A percentile compares a stretch with the other conserved stretches of the same genome.
These are phyloP conservation scores for Heliamphora exappendiculata DNA, from an alignment of 148 eudicot genomes.

Conservation along the genomic window DNA sequence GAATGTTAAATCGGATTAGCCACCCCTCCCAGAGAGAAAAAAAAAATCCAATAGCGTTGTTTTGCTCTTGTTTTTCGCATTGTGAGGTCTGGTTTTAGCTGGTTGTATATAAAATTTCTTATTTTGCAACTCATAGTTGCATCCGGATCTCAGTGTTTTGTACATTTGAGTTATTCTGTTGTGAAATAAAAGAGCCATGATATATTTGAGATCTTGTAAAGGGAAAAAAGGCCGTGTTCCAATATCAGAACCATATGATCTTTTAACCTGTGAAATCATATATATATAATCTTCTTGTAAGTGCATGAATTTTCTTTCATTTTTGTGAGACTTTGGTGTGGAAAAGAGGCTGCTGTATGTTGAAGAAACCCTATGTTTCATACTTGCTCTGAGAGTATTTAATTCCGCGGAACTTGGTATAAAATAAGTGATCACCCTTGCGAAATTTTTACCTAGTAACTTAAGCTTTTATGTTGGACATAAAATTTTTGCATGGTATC, in stretches of 20 bases:
- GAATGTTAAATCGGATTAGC: neutral
- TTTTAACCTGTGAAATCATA: neutral
- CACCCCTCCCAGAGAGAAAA: too few relatives aligned
- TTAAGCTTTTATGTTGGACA: too few relatives aligned
- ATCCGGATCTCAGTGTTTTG: neutral
- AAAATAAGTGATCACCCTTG: too few relatives aligned
- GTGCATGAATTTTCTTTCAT: neutral
- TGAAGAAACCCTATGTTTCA: neutral
- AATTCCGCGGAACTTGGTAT: too few relatives aligned
- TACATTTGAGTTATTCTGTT: constrained; percentile 16
- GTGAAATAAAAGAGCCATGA: neutral
- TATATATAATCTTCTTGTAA: neutral
- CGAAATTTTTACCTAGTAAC: too few relatives aligned
- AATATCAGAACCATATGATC: neutral
- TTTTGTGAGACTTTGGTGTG: neutral
- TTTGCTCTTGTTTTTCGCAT: neutral
- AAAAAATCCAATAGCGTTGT: too few relatives aligned
- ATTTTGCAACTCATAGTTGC: neutral
- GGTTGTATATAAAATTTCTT: constrained; percentile 4
- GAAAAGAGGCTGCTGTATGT: neutral
- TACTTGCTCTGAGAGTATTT: too few relatives aligned
- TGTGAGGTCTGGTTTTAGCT: neutral
- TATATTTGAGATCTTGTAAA: neutral
- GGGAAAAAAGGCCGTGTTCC: neutral
- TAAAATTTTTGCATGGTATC: too few relatives aligned